A percentile compares a stretch with the other conserved stretches of the same genome.
phyloP scores from a whole-genome alignment of 129 eudicot species.

The Deinandra increscens region DNA sequence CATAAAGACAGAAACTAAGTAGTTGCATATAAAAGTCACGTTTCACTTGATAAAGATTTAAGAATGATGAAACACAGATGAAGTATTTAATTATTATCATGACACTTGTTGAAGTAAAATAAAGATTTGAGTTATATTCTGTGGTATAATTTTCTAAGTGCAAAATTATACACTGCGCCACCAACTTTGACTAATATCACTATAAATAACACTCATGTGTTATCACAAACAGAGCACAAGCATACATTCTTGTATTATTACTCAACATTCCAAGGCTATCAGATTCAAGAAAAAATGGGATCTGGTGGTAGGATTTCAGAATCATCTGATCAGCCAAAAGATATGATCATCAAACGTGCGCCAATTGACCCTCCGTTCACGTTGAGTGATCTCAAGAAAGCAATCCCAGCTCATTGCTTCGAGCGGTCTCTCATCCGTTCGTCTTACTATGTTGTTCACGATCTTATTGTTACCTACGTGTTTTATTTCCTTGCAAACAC shows the following conservation, averaged over 20 bases:
- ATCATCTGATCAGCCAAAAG: background rate
- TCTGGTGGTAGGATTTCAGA: background rate
- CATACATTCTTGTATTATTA: no score
- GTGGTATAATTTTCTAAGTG: no score
- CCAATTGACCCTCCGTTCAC: constrained; percentile 7
- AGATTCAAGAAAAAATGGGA: background rate
- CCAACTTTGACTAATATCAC: background rate
- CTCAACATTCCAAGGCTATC: no score
- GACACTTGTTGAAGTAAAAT: no score
- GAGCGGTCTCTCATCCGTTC: background rate
- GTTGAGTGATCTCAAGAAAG: constrained; percentile 6
- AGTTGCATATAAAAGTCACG: no score
- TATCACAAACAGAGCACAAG: no score
- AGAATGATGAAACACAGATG: no score
- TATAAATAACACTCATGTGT: background rate
- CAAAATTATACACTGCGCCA: background rate
- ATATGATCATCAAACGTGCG: background rate
- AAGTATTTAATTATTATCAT: no score
- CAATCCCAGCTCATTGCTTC: background rate
- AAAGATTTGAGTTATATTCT: no score
- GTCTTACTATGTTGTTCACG: background rate
- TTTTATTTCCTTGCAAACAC: constrained; percentile 25
- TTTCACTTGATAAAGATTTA: no score
- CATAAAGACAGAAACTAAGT: no score
- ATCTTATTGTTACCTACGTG: background rate